These are phyloP conservation scores for Colletotrichum tanaceti DNA, from an alignment of 2,329 filamentous ascomycete species.

Conservation along the genomic window DNA sequence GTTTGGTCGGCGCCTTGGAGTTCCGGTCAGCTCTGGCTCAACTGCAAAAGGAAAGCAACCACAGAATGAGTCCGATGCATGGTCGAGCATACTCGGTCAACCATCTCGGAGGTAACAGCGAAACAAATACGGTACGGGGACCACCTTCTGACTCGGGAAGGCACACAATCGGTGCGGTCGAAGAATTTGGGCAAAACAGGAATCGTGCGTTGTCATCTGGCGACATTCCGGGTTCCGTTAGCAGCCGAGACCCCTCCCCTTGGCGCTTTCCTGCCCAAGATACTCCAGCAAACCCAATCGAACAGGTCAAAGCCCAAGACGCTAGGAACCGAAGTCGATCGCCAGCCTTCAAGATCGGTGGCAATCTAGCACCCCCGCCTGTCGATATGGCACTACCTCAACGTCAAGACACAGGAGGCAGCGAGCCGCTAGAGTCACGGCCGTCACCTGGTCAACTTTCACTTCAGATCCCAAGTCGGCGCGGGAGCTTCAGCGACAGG, in stretches of 20 bases:
- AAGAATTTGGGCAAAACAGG: conserved; percentile 44
- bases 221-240: conserved; percentile 48
- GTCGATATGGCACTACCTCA: conserved; percentile 39
- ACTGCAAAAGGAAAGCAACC: conserved; percentile 82
- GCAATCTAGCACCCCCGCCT: conserved; percentile 57
- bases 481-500: conserved; percentile 55
- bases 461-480: conserved; percentile 61
- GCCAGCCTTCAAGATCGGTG: conserved; percentile 52
- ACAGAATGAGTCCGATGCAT: conserved; percentile 76
- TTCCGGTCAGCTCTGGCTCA: conserved; percentile 93
- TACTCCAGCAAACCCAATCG: conserved; percentile 21
- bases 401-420: conserved; percentile 22
- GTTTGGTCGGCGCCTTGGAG: conserved; percentile 91
- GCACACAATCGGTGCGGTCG: conserved; percentile 37
- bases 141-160: conserved; percentile 33
- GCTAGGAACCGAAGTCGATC: conserved; percentile 46
- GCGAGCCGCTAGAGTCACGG: conserved; percentile 17
- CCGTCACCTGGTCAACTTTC: conserved; percentile 47
- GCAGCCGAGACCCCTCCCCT: conserved; percentile 34
- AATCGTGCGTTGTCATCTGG: conserved; percentile 62
- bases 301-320: conserved; percentile 32
- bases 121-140: conserved; percentile 26
- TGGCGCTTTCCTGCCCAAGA: conserved; percentile 30
- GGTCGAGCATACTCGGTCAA: conserved; percentile 64
- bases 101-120: conserved; percentile 38